Evolutionary conservation across 352 stramenopile species (phyloP).

Genomic region (Pythium folliculosum): DNA sequence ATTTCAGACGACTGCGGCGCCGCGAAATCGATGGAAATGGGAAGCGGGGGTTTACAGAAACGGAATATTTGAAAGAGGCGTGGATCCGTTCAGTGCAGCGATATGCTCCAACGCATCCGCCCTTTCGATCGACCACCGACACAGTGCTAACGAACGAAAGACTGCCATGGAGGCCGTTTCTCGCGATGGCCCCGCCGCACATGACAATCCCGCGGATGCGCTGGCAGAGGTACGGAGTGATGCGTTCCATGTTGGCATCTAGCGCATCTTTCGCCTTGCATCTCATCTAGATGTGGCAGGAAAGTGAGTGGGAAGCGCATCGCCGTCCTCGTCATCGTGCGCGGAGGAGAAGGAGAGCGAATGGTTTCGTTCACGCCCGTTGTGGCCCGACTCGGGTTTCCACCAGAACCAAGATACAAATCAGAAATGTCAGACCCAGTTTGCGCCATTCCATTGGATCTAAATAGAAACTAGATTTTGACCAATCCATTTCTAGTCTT

Average conservation of each 20-base stretch:
- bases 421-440: slow-evolving; percentile 12
- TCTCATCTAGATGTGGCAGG: slow-evolving; percentile 3
- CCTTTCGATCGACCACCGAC: no score
- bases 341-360: neutral
- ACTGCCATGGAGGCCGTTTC: no score
- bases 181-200: no score
- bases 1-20: neutral
- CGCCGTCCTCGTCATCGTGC: neutral
- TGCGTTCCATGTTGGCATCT: no score
- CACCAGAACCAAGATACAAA: neutral
- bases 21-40: slow-evolving; percentile 3
- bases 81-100: neutral
- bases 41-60: neutral
- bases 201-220: no score
- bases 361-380: neutral
- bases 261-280: neutral
- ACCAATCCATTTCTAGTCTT: neutral
- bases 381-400: no score
- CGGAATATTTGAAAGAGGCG: neutral
- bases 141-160: no score
- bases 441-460: slow-evolving; percentile 1
- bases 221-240: no score
- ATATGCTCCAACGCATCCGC: no score
- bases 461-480: neutral
- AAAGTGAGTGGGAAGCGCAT: neutral